Evolutionary conservation across 768 basidiomycete species (phyloP), one percentile per base, ranked within the genome.

Genomic region (Tylopilus sp.): DNA sequence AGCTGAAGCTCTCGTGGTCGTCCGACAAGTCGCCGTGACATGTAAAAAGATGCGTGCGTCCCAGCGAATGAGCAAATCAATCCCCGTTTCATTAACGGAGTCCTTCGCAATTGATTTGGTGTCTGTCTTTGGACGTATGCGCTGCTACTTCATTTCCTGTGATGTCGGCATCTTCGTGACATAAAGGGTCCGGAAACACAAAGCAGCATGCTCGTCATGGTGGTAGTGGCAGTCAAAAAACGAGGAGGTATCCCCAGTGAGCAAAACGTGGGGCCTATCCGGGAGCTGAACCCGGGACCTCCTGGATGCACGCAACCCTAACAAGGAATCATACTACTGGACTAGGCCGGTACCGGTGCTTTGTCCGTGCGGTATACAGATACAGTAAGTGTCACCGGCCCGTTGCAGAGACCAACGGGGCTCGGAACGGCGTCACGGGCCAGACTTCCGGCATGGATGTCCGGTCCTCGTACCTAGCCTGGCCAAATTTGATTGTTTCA

Each of bases 211-310:
- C 10, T 19, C 40, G 17, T 30, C 44, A 38, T 30, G 52, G 29
- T 40, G 21, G 26, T 21, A 6, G 28, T 24, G 8, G 19, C 43
- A n/a, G 47, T 25, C 7, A 6, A 14, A 36, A 50, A 41, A 28
- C 11, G 26, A 45, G 33, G 45, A 48, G 43, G 36, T 26, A 30
- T 3, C 24, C 28, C 40, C 11, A 24, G 21, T 6, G 4, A 46
- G 53, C 57, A 66, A 56, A 24, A 47, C 31, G 16, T 5, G 25
- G 62, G 84, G 83, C 85, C 83, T 84, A 77, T 79, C 84, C 80
- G 84, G 84, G 85, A 86, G 86, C 87, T 86, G 85, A 88, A 87
- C 86, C 85, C 84, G 80, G 84, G 84, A 86, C 86, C 86, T 87
- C 85, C 85, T 85, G 84, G 71, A 63, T n/a, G 17, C 29, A 22